A percentile compares a stretch with the other conserved stretches of the same genome.
Conservation (phyloP, 768 basidiomycete genomes). For the Lentinus brumalis region DNA sequence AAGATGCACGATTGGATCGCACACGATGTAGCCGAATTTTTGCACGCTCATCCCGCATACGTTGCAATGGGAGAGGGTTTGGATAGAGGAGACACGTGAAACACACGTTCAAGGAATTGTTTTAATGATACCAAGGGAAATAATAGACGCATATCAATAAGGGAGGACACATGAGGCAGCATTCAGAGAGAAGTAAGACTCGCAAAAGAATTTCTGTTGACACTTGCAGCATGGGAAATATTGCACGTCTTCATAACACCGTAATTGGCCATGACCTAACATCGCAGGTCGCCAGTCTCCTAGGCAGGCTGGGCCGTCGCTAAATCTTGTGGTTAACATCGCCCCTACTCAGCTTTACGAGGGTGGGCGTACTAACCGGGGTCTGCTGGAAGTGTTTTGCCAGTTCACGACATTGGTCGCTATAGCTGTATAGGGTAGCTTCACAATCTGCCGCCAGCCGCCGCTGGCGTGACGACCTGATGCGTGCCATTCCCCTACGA, state of each 20-base stretch:
- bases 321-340: background rate
- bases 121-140: too few relatives aligned
- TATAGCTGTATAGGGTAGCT: background rate
- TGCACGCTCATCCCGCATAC: slow-evolving; percentile 9
- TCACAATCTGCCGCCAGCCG: background rate
- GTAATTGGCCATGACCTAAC: background rate
- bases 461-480: background rate
- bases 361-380: background rate
- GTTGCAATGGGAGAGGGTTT: background rate
- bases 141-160: too few relatives aligned
- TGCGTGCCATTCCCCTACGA: background rate
- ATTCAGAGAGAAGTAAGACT: too few relatives aligned
- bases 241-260: too few relatives aligned
- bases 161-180: too few relatives aligned
- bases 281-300: background rate
- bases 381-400: background rate
- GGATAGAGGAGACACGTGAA: background rate
- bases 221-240: too few relatives aligned
- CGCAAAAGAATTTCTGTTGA: too few relatives aligned
- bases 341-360: too few relatives aligned
- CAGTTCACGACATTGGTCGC: background rate
- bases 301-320: background rate
- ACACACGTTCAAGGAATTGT: too few relatives aligned
- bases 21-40: slow-evolving; percentile 41
- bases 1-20: slow-evolving; percentile 52